Conservation (phyloP, 192 early-diverging fungal species). For the Funneliformis mosseae region DNA sequence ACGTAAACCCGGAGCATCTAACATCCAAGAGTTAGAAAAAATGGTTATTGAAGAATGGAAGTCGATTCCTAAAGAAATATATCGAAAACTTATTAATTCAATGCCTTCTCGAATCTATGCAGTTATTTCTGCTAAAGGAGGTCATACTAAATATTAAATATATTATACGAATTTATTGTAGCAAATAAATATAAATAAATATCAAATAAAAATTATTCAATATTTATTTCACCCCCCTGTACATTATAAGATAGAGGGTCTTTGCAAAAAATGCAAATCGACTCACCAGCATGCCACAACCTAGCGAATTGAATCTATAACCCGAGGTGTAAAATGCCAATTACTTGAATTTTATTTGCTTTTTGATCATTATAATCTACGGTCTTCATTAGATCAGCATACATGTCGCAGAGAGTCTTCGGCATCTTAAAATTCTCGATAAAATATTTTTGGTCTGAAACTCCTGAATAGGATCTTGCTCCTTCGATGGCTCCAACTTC, state of each 20-base stretch:
- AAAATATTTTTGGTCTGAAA: slow-evolving; percentile 22
- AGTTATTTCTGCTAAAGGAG: too few relatives aligned
- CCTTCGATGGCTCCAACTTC: slow-evolving; percentile 23
- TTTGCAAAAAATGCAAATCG: slow-evolving; percentile 25
- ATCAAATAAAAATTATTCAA: too few relatives aligned
- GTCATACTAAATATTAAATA: too few relatives aligned
- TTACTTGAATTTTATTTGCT: slow-evolving; percentile 29
- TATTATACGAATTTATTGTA: too few relatives aligned
- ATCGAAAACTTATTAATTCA: too few relatives aligned
- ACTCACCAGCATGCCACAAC: slow-evolving; percentile 23
- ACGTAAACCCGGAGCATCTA: too few relatives aligned
- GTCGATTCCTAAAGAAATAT: too few relatives aligned
- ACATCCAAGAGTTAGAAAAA: too few relatives aligned
- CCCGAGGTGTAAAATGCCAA: slow-evolving; percentile 30
- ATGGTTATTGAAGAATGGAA: too few relatives aligned
- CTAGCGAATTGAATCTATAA: slow-evolving; percentile 25
- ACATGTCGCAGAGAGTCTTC: slow-evolving; percentile 22
- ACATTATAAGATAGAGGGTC: slow-evolving; percentile 23
- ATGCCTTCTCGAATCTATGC: too few relatives aligned
- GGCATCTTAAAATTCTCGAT: slow-evolving; percentile 19
- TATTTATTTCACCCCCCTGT: too few relatives aligned
- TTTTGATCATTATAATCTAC: slow-evolving; percentile 22
- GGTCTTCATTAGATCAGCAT: slow-evolving; percentile 25
- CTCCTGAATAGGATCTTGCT: slow-evolving; percentile 21
- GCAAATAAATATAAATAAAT: too few relatives aligned